Percentiles rank a stretch among this genome's conserved stretches.
phyloP scores from a whole-genome alignment of 1,284 basidiomycete genomes.

The Filobasidium uniguttulatum region DNA sequence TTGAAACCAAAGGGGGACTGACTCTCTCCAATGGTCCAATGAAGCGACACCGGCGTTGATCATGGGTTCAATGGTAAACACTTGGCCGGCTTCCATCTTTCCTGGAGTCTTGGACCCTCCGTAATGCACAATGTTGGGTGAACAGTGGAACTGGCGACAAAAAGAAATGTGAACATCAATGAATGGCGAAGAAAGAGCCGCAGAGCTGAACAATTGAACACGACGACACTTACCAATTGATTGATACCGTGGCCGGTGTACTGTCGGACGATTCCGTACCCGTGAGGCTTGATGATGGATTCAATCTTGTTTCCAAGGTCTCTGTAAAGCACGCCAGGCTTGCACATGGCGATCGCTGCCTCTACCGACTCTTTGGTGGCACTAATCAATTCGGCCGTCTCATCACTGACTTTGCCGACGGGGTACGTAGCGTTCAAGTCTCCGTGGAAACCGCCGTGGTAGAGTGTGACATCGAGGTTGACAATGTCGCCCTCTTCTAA shows the following conservation, averaged over 20 bases:
- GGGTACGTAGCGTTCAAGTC: constrained; percentile 79
- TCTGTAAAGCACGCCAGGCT: constrained; percentile 70
- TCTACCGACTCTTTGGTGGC: constrained; percentile 69
- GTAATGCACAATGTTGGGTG: constrained; percentile 39
- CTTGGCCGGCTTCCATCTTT: constrained; percentile 37
- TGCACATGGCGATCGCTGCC: constrained; percentile 76
- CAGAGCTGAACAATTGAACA: constrained; percentile 10
- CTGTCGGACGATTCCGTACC: constrained; percentile 68
- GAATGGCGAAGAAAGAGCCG: not conserved
- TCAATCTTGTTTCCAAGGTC: constrained; percentile 46
- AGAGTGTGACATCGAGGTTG: constrained; percentile 58
- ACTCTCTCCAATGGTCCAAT: constrained; percentile 63
- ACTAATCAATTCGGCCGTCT: constrained; percentile 64
- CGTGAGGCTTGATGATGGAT: constrained; percentile 60
- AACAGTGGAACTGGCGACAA: constrained; percentile 28
- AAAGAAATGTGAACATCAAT: constrained; percentile 4
- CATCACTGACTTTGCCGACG: constrained; percentile 71
- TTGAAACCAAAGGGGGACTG: too few species aligned
- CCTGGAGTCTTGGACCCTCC: constrained; percentile 38
- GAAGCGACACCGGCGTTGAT: constrained; percentile 60
- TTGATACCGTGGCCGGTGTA: constrained; percentile 90
- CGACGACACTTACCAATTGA: constrained; percentile 47
- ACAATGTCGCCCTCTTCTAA: constrained; percentile 83
- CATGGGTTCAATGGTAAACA: constrained; percentile 52
- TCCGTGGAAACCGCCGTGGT: constrained; percentile 58